Percentiles rank a stretch among this genome's conserved stretches.
phyloP scores from a whole-genome alignment of 2,329 filamentous ascomycete species.

The Calonectria crousiana region DNA sequence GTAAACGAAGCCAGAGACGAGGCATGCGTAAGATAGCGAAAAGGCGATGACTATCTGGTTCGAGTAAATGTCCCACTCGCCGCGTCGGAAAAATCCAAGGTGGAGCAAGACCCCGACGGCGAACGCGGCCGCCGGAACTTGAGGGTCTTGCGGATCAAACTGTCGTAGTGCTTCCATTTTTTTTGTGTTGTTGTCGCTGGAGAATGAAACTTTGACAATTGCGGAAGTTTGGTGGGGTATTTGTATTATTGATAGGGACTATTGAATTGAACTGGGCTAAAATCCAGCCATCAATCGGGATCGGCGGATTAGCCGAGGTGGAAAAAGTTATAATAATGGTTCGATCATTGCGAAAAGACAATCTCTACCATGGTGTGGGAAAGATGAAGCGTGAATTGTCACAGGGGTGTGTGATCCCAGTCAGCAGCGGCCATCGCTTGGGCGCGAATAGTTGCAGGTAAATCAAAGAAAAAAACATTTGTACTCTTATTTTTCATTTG shows the following conservation, averaged over 20 bases:
- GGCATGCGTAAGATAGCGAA: not conserved
- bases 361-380: not conserved
- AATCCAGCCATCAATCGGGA: not conserved
- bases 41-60: not conserved
- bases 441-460: too few relatives aligned
- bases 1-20: not conserved
- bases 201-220: not conserved
- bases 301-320: not conserved
- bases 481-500: too few relatives aligned
- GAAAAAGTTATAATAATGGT: not conserved
- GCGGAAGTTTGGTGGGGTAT: not conserved
- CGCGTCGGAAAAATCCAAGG: not conserved
- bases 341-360: not conserved
- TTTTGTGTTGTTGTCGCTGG: not conserved
- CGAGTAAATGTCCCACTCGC: slow-evolving; percentile 10
- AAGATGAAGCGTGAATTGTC: not conserved
- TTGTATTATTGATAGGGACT: not conserved
- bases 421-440: not conserved
- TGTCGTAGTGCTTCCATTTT: not conserved
- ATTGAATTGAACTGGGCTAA: not conserved
- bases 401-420: too few relatives aligned
- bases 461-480: not conserved
- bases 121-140: not conserved
- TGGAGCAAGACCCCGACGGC: not conserved
- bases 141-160: not conserved